A percentile compares a stretch with the other conserved stretches of the same genome.
Evolutionary conservation across 2,329 filamentous ascomycete species (phyloP).

Genomic region (Aspergillus costaricaensis): DNA sequence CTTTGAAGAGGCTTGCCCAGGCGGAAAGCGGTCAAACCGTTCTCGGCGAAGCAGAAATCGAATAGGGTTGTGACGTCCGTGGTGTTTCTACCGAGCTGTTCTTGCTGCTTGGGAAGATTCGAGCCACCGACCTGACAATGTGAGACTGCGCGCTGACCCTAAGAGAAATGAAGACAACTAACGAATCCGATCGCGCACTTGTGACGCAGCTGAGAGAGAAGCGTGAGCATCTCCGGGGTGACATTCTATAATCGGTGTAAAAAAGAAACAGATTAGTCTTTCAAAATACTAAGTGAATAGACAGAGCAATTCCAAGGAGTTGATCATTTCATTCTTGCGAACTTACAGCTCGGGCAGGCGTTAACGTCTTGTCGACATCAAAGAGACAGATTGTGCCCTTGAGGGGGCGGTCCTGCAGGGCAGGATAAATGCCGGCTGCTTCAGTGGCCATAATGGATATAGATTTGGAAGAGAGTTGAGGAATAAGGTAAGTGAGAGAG

Average conservation of each 20-base stretch:
- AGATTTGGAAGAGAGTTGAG: not conserved
- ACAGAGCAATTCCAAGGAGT: too few species aligned
- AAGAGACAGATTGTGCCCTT: conserved; percentile 95
- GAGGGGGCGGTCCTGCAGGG: conserved; percentile 79
- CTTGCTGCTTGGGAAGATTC: conserved; percentile 90
- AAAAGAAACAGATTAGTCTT: not conserved
- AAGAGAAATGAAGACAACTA: conserved; percentile 14
- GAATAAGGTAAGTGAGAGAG: not conserved
- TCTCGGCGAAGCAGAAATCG: conserved; percentile 97
- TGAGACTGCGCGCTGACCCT: conserved; percentile 18
- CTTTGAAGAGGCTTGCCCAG: conserved; percentile 73
- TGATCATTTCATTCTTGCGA: too few species aligned
- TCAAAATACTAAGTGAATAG: too few species aligned
- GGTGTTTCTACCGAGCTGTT: conserved; percentile 76
- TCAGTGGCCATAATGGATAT: conserved; percentile 31
- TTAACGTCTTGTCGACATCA: conserved; percentile 93
- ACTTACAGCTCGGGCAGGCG: conserved; percentile 71
- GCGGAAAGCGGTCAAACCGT: conserved; percentile 89
- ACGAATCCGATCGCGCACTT: conserved; percentile 38
- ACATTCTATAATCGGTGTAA: conserved; percentile 54
- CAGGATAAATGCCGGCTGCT: conserved; percentile 58
- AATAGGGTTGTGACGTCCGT: conserved; percentile 80
- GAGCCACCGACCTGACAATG: conserved; percentile 71
- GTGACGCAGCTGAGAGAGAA: conserved; percentile 78
- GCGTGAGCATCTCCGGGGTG: conserved; percentile 77